Evolutionary conservation across 768 basidiomycete species (phyloP).

Genomic region (Coprinellus micaceus): DNA sequence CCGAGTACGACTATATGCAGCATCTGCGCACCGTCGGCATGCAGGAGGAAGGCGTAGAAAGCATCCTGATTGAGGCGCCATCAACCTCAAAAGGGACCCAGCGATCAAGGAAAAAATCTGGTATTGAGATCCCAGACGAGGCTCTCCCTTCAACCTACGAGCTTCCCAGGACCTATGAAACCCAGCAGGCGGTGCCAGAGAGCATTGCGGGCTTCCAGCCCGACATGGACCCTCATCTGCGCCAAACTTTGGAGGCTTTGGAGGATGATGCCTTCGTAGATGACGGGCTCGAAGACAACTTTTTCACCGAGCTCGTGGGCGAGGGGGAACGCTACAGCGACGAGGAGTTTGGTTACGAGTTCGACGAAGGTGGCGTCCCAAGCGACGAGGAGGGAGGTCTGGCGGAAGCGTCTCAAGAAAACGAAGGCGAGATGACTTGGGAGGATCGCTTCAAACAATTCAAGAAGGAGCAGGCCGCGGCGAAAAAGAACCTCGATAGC

Average conservation of each 20-base stretch:
- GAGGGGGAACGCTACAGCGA: slow-evolving; percentile 65
- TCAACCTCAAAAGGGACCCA: slow-evolving; percentile 32
- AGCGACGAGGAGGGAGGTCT: slow-evolving; percentile 14
- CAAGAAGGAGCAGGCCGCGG: slow-evolving; percentile 58
- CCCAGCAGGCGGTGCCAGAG: slow-evolving; percentile 73
- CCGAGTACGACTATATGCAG: slow-evolving; percentile 97
- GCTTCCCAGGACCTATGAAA: slow-evolving; percentile 70
- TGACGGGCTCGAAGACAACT: slow-evolving; percentile 67
- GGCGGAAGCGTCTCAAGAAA: slow-evolving; percentile 7
- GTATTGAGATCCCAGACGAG: slow-evolving; percentile 63
- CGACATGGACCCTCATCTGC: slow-evolving; percentile 92
- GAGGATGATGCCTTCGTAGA: slow-evolving; percentile 96
- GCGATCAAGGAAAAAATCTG: slow-evolving; percentile 30
- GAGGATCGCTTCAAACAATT: slow-evolving; percentile 78
- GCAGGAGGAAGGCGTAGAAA: slow-evolving; percentile 79
- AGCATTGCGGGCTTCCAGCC: slow-evolving; percentile 89
- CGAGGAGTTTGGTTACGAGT: slow-evolving; percentile 65
- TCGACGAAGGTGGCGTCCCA: slow-evolving; percentile 47
- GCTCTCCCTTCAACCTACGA: slow-evolving; percentile 70
- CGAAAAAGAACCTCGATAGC: slow-evolving; percentile 33
- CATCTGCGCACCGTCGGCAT: slow-evolving; percentile 80
- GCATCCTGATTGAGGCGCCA: slow-evolving; percentile 77
- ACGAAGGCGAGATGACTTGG: slow-evolving; percentile 45
- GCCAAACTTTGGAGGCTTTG: slow-evolving; percentile 89
- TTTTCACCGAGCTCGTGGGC: slow-evolving; percentile 67